Base-by-base conservation (phyloP, 2,329 filamentous ascomycete species). In the Aspergillus ibericus region DNA sequence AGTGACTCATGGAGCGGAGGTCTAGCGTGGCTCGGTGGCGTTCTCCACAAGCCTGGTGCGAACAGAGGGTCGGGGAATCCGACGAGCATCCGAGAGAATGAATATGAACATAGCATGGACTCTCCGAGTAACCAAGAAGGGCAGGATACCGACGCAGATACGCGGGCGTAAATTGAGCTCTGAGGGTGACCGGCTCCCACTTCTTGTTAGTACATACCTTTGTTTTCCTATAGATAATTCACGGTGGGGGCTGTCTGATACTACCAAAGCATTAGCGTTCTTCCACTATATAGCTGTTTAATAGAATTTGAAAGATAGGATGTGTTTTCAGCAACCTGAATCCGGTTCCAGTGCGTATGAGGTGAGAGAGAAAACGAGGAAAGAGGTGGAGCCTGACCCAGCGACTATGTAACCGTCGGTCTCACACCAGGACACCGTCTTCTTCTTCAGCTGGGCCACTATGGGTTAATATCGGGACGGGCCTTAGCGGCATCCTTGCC, bases 1-100 rank as follows among this genome's bases (percentile, higher is more conserved):
- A 76, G 74, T 56, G 74, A 76, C 59, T 75, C 74, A 2, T 72
- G 71, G 72, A 70, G 64, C 25, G 73, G 68, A 46, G 68, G 72
- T 0, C 60, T 75, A 15, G 68, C 72, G 9, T 76, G 74, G 74
- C 60, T 76, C 9, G 72, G 72, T 7, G 71, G 69, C 27, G 68
- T 70, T 18, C 60, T 76, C 13, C 66, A 70, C 34, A 70, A 61
- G 46, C 54, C 57, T 12, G 55, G 55, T 15, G 60, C 52, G 20
- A 56, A 22, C 15, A 47, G 53, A 35, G 52, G n/a, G 8, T 18
- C 58, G 15, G 51, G 25, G 10, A 50, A 56, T 40, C 10, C 38
- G 29, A n/a, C 47, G 4, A 32, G 22, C 29, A 22, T 32, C 25
- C 36, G 29, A 34, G n/a, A 50, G 25, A 46, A 48, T 16, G 35